Conservation (phyloP, 1,284 basidiomycete genomes). For the Moniliophthora roreri region DNA sequence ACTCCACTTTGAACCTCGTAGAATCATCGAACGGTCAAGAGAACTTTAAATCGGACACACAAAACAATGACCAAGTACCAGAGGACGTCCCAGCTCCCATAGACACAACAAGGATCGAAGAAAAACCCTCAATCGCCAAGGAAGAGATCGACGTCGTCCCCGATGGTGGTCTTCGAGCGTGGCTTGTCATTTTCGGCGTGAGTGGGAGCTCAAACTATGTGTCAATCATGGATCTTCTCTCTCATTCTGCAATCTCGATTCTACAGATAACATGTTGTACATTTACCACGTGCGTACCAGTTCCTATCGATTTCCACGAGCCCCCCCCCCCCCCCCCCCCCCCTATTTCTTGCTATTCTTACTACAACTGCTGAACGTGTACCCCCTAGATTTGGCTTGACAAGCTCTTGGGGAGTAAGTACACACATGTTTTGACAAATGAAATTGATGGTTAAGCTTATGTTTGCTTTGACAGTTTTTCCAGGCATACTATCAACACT, state of each 20-base stretch:
- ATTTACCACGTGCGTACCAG: background rate
- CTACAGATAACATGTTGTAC: background rate
- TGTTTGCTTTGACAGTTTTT: constrained; percentile 26
- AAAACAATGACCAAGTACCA: too few species aligned
- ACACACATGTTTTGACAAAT: too few species aligned
- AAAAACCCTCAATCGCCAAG: too few species aligned
- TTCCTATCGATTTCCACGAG: background rate
- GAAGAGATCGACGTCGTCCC: constrained; percentile 3
- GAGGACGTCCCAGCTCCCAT: too few species aligned
- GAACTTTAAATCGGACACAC: too few species aligned
- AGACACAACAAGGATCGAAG: too few species aligned
- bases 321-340: background rate
- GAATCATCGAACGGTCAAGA: too few species aligned
- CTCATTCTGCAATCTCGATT: background rate
- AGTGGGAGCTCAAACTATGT: background rate
- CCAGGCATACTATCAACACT: constrained; percentile 49
- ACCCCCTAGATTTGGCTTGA: background rate
- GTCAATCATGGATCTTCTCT: too few species aligned
- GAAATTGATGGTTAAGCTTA: background rate
- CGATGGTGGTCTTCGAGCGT: constrained; percentile 14
- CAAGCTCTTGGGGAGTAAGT: constrained; percentile 7
- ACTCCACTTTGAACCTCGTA: too few species aligned
- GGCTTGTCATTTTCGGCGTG: constrained; percentile 15
- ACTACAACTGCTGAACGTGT: background rate
- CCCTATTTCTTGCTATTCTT: background rate